Percentiles rank a stretch among this genome's conserved stretches.
Conservation (phyloP, 1,284 basidiomycete genomes). For the Naganishia albida region DNA sequence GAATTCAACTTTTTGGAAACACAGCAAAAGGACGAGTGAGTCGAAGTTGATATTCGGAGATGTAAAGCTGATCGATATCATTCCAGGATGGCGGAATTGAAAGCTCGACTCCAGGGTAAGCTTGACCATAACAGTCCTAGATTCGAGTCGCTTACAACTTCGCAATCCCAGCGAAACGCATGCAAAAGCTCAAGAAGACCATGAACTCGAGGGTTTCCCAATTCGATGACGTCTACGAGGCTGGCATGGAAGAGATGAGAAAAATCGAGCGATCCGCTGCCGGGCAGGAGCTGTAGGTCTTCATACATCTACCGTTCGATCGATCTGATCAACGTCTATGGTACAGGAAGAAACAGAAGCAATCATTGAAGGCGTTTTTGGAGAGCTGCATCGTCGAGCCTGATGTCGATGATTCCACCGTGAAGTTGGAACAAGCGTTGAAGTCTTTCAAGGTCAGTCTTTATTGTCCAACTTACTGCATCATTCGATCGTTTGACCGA, state of each 20-base stretch:
- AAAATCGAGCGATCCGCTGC: constrained; percentile 1
- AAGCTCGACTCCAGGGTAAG: constrained; percentile 15
- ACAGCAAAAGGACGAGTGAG: constrained; percentile 26
- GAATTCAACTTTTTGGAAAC: constrained; percentile 16
- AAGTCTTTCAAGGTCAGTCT: not conserved
- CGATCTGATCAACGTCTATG: not conserved
- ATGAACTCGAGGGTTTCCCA: constrained; percentile 18
- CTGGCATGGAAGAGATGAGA: constrained; percentile 6
- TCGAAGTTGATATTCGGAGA: not conserved
- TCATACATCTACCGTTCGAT: not conserved
- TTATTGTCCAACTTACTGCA: not conserved
- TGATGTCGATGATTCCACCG: not conserved
- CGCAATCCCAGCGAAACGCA: constrained; percentile 1
- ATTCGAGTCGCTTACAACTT: not conserved
- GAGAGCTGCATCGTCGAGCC: not conserved
- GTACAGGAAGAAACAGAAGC: not conserved
- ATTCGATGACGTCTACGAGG: constrained; percentile 9
- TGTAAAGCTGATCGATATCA: not conserved
- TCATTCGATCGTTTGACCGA: not conserved
- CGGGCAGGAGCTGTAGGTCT: constrained; percentile 15
- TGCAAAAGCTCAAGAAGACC: constrained; percentile 23
- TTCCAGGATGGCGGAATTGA: constrained; percentile 21
- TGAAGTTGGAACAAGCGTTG: not conserved
- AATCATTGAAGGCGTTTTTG: constrained; percentile 3
- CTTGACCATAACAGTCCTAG: not conserved